A percentile compares a stretch with the other conserved stretches of the same genome.
Evolutionary conservation across 108 stramenopile species (phyloP).

Genomic region (Phaeodactylum tricornutum): DNA sequence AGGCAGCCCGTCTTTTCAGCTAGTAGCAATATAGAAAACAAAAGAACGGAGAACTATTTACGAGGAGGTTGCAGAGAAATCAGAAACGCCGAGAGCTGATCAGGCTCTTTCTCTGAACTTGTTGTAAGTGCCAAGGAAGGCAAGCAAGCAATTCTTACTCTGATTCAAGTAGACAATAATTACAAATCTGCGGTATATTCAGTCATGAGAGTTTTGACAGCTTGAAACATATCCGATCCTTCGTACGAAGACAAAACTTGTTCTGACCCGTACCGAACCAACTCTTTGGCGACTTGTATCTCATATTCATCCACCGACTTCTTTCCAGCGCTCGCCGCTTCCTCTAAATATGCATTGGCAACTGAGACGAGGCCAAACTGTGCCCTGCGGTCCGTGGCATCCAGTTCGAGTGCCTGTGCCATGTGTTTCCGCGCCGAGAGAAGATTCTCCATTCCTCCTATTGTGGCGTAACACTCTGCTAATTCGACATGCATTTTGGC

Average conservation of each 20-base stretch:
- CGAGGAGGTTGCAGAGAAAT: too few relatives aligned
- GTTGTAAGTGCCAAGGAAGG: too few relatives aligned
- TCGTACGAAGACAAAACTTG: conserved; percentile 43
- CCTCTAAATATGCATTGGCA: conserved; percentile 59
- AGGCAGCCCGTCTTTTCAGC: too few relatives aligned
- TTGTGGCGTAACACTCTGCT: conserved; percentile 66
- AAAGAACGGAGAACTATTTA: too few relatives aligned
- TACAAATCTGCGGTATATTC: conserved; percentile 15
- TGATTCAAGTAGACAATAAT: too few relatives aligned
- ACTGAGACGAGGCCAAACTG: conserved; percentile 55
- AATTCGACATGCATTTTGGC: conserved; percentile 43
- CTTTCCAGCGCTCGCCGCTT: conserved; percentile 31
- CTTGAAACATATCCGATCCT: conserved; percentile 31
- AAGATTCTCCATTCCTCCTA: conserved; percentile 51
- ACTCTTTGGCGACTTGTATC: conserved; percentile 50
- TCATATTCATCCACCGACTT: conserved; percentile 48
- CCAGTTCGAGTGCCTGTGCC: conserved; percentile 66
- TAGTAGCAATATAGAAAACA: too few relatives aligned
- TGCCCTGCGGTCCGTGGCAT: conserved; percentile 49
- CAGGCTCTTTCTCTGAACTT: too few relatives aligned
- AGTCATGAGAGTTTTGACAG: conserved; percentile 35
- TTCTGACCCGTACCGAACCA: conserved; percentile 53
- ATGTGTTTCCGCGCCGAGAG: conserved; percentile 68
- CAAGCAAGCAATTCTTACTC: too few relatives aligned
- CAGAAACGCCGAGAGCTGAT: too few relatives aligned